These are phyloP conservation scores for Debaryomyces hansenii DNA, from an alignment of 805 yeast species.

Conservation along the genomic window DNA sequence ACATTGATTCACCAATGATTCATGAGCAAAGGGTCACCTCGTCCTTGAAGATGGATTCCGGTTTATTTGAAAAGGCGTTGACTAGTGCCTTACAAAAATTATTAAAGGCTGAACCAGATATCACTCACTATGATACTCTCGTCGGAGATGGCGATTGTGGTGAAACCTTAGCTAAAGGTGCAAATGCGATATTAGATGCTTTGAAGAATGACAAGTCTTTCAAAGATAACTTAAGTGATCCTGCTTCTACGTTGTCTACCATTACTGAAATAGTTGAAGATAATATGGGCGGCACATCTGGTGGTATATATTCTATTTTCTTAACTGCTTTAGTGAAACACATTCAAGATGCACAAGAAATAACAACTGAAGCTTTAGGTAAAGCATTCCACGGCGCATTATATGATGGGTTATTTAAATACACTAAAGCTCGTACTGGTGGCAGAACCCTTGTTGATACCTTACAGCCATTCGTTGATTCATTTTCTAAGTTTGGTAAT, in stretches of 20 bases:
- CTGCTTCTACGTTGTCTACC: slow-evolving; percentile 59
- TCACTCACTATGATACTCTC: slow-evolving; percentile 80
- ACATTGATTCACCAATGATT: slow-evolving; percentile 30
- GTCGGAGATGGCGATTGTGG: slow-evolving; percentile 99
- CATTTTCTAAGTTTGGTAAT: slow-evolving; percentile 51
- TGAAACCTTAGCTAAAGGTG: slow-evolving; percentile 83
- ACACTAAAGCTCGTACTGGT: slow-evolving; percentile 86
- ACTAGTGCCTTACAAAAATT: slow-evolving; percentile 39
- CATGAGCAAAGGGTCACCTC: slow-evolving; percentile 25
- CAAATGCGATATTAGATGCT: slow-evolving; percentile 62
- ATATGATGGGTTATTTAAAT: slow-evolving; percentile 68
- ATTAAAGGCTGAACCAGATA: slow-evolving; percentile 62
- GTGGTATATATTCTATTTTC: slow-evolving; percentile 86
- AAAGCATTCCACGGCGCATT: slow-evolving; percentile 59
- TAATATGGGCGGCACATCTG: slow-evolving; percentile 97
- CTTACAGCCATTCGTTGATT: slow-evolving; percentile 78
- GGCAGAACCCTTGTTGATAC: slow-evolving; percentile 90
- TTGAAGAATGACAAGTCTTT: slow-evolving; percentile 40
- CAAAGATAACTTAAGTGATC: slow-evolving; percentile 36
- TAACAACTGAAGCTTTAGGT: slow-evolving; percentile 36
- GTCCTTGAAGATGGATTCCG: slow-evolving; percentile 26
- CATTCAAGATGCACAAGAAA: slow-evolving; percentile 40
- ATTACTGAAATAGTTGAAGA: slow-evolving; percentile 83
- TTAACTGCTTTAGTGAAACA: slow-evolving; percentile 70
- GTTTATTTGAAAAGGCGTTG: slow-evolving; percentile 52